Evolutionary conservation across 768 basidiomycete species (phyloP).

Genomic region (Leccinum truebloodii): DNA sequence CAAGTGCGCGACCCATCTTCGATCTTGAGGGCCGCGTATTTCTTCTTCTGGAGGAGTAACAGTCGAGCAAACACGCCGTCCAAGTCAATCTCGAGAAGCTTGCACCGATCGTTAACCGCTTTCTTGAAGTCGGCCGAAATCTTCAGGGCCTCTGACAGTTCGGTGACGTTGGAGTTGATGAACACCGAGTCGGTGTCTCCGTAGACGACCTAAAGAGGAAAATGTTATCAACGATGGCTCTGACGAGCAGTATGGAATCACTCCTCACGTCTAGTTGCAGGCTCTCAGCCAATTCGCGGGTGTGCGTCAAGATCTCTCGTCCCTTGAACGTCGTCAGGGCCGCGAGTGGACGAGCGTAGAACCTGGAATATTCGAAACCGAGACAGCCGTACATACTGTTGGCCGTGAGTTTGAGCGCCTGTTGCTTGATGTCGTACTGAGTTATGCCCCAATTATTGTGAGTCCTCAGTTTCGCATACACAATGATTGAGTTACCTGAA

Average conservation of each 20-base stretch:
- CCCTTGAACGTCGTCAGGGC: slow-evolving; percentile 98
- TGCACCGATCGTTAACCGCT: slow-evolving; percentile 94
- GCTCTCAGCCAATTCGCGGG: slow-evolving; percentile 88
- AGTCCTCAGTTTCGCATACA: neutral
- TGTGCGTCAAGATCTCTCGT: slow-evolving; percentile 93
- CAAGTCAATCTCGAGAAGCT: slow-evolving; percentile 93
- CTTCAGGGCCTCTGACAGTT: slow-evolving; percentile 84
- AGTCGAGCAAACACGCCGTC: slow-evolving; percentile 93
- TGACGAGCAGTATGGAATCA: neutral
- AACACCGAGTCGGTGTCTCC: slow-evolving; percentile 99
- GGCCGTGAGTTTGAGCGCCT: slow-evolving; percentile 95
- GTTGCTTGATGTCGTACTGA: slow-evolving; percentile 96
- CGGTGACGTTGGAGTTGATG: slow-evolving; percentile 92
- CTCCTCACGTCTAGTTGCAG: slow-evolving; percentile 82
- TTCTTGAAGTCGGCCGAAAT: slow-evolving; percentile 94
- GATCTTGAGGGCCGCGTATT: slow-evolving; percentile 96
- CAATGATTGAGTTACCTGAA: slow-evolving; percentile 61
- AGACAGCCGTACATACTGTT: slow-evolving; percentile 99
- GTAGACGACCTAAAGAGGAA: slow-evolving; percentile 53
- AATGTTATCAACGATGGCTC: neutral
- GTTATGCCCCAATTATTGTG: neutral
- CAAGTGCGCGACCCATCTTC: slow-evolving; percentile 77
- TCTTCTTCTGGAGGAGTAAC: slow-evolving; percentile 95
- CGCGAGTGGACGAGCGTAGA: slow-evolving; percentile 96
- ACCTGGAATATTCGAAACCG: slow-evolving; percentile 95